Conservation (phyloP, 192 early-diverging fungal species). For the Backusella westeae region DNA sequence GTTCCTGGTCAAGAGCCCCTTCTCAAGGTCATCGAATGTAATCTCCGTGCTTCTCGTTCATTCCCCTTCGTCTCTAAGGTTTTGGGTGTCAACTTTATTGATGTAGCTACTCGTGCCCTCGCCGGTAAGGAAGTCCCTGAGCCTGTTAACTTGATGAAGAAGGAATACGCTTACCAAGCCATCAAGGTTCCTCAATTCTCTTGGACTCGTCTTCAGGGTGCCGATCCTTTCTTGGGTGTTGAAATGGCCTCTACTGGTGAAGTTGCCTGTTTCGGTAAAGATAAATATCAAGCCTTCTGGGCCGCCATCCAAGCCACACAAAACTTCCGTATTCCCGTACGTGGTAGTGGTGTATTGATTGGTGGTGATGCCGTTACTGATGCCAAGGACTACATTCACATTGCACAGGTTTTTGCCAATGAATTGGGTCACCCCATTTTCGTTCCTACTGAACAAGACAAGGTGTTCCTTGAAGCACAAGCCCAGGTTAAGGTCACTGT, state of each 20-base stretch:
- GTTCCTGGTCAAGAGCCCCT: conserved; percentile 32
- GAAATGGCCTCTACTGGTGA: conserved; percentile 99
- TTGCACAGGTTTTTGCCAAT: conserved; percentile 61
- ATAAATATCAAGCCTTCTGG: conserved; percentile 87
- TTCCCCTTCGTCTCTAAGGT: conserved; percentile 99
- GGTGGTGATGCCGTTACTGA: conserved; percentile 72
- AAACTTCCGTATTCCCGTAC: conserved; percentile 82
- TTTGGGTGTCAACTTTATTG: conserved; percentile 88
- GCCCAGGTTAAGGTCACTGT: conserved; percentile 38
- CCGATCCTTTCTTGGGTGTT: conserved; percentile 95
- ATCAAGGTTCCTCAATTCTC: conserved; percentile 96
- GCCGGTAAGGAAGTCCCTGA: conserved; percentile 58
- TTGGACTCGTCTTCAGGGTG: conserved; percentile 93
- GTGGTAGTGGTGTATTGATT: conserved; percentile 67
- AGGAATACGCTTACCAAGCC: conserved; percentile 70
- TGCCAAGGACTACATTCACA: conserved; percentile 62
- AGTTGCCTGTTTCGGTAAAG: conserved; percentile 94
- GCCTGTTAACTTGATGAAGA: conserved; percentile 56
- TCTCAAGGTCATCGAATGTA: conserved; percentile 98
- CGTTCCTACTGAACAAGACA: conserved; percentile 63
- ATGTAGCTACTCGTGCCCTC: conserved; percentile 84
- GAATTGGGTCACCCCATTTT: conserved; percentile 66
- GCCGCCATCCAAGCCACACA: conserved; percentile 82
- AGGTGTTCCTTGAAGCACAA: conserved; percentile 40
- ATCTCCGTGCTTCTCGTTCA: conserved; percentile 94